Conservation (phyloP, 371 early-diverging fungal genomes). For the Mucor velutinosus region DNA sequence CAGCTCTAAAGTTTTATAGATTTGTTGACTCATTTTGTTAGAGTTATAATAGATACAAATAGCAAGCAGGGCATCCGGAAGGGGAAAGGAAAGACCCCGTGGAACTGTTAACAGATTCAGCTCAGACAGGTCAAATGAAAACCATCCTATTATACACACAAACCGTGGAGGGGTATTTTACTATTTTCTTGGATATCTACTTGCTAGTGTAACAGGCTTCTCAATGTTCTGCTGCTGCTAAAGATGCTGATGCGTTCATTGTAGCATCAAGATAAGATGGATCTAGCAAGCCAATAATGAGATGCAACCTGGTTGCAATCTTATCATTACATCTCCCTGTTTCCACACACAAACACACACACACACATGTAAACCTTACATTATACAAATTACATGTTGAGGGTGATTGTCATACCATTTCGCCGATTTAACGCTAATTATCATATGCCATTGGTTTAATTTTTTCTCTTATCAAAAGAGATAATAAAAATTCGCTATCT, state of each 20-base stretch:
- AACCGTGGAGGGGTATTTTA: neutral
- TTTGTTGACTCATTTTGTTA: no score
- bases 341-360: neutral
- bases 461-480: constrained; percentile 15
- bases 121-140: constrained; percentile 1
- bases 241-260: neutral
- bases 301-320: neutral
- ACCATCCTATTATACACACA: neutral
- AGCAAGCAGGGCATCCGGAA: neutral
- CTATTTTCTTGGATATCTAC: neutral
- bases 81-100: neutral
- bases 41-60: no score
- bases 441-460: constrained; percentile 5
- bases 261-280: neutral
- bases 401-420: neutral
- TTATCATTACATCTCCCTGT: neutral
- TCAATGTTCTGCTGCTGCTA: neutral
- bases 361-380: neutral
- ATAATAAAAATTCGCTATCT: constrained; percentile 23
- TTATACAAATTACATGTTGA: neutral
- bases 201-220: neutral
- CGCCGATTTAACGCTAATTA: constrained; percentile 2
- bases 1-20: neutral
- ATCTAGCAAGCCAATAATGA: neutral
- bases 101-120: neutral